Percentiles rank a stretch among this genome's conserved stretches.
Conservation (phyloP, 768 basidiomycete genomes). For the Suillus cothurnatus region DNA sequence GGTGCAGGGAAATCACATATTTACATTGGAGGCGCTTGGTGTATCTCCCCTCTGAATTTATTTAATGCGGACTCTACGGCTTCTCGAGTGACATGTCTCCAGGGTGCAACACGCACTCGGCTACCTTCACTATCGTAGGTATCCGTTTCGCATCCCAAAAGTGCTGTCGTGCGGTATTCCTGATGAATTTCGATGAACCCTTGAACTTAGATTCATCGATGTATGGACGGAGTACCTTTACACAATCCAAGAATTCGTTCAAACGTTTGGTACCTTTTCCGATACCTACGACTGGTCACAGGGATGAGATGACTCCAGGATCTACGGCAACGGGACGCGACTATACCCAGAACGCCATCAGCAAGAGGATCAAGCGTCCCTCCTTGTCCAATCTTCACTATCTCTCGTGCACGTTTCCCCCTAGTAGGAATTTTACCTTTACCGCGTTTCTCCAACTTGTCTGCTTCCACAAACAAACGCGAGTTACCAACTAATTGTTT, state of each 20-base stretch:
- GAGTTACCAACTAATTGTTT: constrained; percentile 81
- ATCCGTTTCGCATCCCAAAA: constrained; percentile 94
- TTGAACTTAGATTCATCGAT: constrained; percentile 11
- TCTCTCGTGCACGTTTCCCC: constrained; percentile 39
- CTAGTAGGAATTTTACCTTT: constrained; percentile 45
- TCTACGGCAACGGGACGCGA: constrained; percentile 6
- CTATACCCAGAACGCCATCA: constrained; percentile 87
- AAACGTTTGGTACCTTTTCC: constrained; percentile 90
- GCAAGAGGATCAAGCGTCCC: constrained; percentile 97
- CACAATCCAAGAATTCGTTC: constrained; percentile 79
- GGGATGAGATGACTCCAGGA: constrained; percentile 9
- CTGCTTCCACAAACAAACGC: constrained; percentile 67
- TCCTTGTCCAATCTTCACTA: constrained; percentile 87
- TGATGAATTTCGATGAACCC: constrained; percentile 34
- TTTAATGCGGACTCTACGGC: constrained; percentile 68
- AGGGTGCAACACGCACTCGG: constrained; percentile 73
- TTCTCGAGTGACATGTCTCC: constrained; percentile 83
- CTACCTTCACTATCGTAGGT: constrained; percentile 91
- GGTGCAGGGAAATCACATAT: constrained; percentile 16
- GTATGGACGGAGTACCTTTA: constrained; percentile 59
- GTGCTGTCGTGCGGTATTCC: constrained; percentile 91
- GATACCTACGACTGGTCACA: constrained; percentile 75
- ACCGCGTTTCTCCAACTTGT: constrained; percentile 54
- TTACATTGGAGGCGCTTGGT: constrained; percentile 92
- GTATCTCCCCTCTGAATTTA: constrained; percentile 83